Percentiles rank a stretch among this genome's conserved stretches.
These are phyloP conservation scores for Flaveria bidentis DNA, from an alignment of 129 eudicot species.

Conservation along the genomic window DNA sequence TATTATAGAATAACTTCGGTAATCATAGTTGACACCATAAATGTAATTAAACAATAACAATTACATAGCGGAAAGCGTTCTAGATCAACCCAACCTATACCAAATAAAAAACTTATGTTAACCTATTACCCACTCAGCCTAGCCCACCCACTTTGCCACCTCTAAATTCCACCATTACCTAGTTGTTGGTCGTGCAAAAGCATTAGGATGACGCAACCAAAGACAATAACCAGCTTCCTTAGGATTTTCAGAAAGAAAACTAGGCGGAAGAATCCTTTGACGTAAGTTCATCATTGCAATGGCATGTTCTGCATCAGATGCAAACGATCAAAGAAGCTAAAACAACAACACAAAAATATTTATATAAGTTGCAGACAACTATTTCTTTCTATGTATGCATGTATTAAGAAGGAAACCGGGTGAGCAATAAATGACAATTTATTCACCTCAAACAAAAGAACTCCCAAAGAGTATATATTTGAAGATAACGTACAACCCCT, in stretches of 20 bases:
- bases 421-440: neutral
- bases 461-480: conserved; percentile 75
- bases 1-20: neutral
- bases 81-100: neutral
- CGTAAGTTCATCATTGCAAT: conserved; percentile 80
- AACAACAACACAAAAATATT: conserved; percentile 19
- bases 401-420: neutral
- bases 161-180: conserved; percentile 40
- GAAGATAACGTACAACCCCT: conserved; percentile 54
- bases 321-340: conserved; percentile 81
- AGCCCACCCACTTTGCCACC: neutral
- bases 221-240: conserved; percentile 94
- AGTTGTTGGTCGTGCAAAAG: conserved; percentile 73
- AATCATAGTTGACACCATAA: neutral
- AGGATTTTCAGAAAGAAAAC: conserved; percentile 66
- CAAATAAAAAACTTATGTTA: neutral
- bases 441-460: conserved; percentile 79
- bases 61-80: neutral
- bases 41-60: neutral
- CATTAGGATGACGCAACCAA: conserved; percentile 90
- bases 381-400: neutral
- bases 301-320: conserved; percentile 63
- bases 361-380: conserved; percentile 17
- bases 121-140: neutral
- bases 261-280: conserved; percentile 81